Conservation (phyloP, 768 basidiomycete species). For the Boletus rex-veris region DNA sequence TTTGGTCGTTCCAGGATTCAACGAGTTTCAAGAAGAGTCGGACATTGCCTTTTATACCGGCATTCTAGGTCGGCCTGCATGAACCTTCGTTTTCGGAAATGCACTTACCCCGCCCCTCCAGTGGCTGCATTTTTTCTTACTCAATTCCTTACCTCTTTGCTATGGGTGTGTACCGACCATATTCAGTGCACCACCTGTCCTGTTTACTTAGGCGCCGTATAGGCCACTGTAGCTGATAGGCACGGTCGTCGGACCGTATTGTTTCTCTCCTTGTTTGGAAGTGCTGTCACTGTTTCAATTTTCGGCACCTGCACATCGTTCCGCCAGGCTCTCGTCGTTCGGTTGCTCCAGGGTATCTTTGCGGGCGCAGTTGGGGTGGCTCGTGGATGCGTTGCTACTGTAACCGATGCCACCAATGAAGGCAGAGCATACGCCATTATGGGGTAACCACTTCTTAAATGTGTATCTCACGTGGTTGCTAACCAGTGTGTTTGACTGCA, state of each 20-base stretch:
- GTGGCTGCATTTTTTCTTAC: constrained; percentile 89
- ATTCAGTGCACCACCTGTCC: too few species aligned
- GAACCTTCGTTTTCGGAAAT: constrained; percentile 9
- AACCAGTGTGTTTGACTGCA: constrained; percentile 24
- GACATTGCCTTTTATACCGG: constrained; percentile 90
- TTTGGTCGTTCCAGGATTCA: constrained; percentile 48
- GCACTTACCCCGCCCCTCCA: constrained; percentile 26
- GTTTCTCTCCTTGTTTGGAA: constrained; percentile 80
- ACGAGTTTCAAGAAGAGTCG: constrained; percentile 70
- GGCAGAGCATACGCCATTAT: constrained; percentile 92
- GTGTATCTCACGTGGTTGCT: neutral
- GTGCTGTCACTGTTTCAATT: constrained; percentile 69
- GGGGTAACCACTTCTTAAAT: constrained; percentile 44
- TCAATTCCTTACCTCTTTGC: constrained; percentile 90
- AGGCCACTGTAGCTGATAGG: constrained; percentile 92
- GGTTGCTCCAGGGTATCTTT: constrained; percentile 90
- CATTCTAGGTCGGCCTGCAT: constrained; percentile 57
- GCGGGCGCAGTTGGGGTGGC: constrained; percentile 95
- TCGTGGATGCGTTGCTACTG: constrained; percentile 77
- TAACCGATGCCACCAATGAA: constrained; percentile 92
- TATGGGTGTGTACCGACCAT: constrained; percentile 62
- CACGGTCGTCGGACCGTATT: constrained; percentile 86
- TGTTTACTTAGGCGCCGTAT: neutral
- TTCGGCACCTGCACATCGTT: constrained; percentile 77
- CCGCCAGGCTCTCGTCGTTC: constrained; percentile 77